Evolutionary conservation across 2,329 filamentous ascomycete species (phyloP).

Genomic region (Trichoderma sp.): DNA sequence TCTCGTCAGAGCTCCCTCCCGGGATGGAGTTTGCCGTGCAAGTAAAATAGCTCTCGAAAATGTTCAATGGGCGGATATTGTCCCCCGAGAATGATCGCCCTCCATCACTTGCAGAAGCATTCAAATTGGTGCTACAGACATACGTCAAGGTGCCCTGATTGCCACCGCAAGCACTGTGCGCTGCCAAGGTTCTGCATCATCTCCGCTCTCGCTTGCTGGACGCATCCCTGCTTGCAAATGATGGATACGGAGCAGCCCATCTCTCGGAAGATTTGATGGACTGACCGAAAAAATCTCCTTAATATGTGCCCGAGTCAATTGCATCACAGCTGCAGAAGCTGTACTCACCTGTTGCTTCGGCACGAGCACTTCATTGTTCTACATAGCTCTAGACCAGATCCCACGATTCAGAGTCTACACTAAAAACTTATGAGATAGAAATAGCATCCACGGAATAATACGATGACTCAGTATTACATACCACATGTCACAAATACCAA

Average conservation of each 20-base stretch:
- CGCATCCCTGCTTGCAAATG: background rate
- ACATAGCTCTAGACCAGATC: background rate
- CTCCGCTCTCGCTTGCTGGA: slow-evolving; percentile 6
- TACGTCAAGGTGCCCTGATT: background rate
- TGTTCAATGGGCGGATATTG: background rate
- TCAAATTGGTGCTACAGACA: background rate
- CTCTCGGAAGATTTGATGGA: background rate
- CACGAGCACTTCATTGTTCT: background rate
- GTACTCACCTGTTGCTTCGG: background rate
- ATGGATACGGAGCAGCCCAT: background rate
- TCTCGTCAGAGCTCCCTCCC: background rate
- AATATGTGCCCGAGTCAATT: background rate
- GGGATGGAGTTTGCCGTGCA: background rate
- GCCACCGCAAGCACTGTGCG: background rate
- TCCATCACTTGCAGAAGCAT: background rate
- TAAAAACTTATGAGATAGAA: background rate
- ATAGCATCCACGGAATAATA: background rate
- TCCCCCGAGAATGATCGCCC: background rate
- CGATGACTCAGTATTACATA: background rate
- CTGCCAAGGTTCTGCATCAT: background rate
- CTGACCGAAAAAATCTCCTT: background rate
- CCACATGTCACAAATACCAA: background rate
- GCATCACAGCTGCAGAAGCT: background rate
- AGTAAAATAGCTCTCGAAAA: background rate
- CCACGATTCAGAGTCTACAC: background rate